Conservation (phyloP, 2,329 filamentous ascomycete genomes). For the Penicillium sp. region DNA sequence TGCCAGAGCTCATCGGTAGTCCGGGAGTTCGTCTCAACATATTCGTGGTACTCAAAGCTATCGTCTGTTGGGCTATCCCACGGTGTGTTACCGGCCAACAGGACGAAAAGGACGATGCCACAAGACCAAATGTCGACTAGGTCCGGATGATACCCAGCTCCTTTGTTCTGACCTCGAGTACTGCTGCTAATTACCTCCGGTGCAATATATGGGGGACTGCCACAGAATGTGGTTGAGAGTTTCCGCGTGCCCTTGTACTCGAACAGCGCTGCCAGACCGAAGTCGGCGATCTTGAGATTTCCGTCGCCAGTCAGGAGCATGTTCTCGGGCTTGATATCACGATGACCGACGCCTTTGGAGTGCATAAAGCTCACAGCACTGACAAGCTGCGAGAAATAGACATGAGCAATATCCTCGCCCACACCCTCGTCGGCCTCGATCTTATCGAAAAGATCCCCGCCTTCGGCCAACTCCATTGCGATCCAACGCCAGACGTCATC, state of each 20-base stretch:
- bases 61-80: slow-evolving; percentile 85
- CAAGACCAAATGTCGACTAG: slow-evolving; percentile 93
- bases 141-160: slow-evolving; percentile 53
- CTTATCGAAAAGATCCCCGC: slow-evolving; percentile 96
- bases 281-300: slow-evolving; percentile 88
- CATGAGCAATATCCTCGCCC: slow-evolving; percentile 85
- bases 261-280: slow-evolving; percentile 89
- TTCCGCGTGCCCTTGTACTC: slow-evolving; percentile 78
- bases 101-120: slow-evolving; percentile 91
- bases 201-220: slow-evolving; percentile 92
- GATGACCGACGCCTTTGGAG: slow-evolving; percentile 85
- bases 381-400: slow-evolving; percentile 89
- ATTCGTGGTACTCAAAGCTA: slow-evolving; percentile 89
- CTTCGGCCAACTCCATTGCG: slow-evolving; percentile 92
- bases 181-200: slow-evolving; percentile 67
- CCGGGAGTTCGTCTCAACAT: slow-evolving; percentile 66
- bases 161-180: slow-evolving; percentile 42
- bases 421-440: slow-evolving; percentile 96
- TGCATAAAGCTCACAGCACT: slow-evolving; percentile 91
- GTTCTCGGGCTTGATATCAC: slow-evolving; percentile 89
- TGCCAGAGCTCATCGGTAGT: slow-evolving; percentile 80
- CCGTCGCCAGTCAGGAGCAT: slow-evolving; percentile 78
- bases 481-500: slow-evolving; percentile 90
- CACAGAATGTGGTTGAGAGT: slow-evolving; percentile 78
- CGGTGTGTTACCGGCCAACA: slow-evolving; percentile 90